These are phyloP conservation scores for Kandelia obovata DNA, from an alignment of 345 rosid genomes.

Conservation along the genomic window DNA sequence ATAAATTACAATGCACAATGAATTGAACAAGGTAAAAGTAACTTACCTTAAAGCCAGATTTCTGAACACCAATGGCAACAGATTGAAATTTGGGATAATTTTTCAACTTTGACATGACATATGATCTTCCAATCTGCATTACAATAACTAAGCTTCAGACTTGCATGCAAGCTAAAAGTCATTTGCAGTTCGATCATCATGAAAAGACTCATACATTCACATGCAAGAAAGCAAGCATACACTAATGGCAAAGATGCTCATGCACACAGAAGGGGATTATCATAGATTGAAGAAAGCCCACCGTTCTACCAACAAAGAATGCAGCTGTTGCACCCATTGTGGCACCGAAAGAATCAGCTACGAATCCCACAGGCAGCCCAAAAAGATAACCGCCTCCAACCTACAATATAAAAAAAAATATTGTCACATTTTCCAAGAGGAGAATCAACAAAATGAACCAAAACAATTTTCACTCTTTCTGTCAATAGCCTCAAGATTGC, in stretches of 20 bases:
- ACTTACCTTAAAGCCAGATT: slow-evolving; percentile 58
- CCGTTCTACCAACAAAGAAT: slow-evolving; percentile 34
- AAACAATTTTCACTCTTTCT: too few species aligned
- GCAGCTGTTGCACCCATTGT: slow-evolving; percentile 30
- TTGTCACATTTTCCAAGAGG: not conserved
- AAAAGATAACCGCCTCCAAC: slow-evolving; percentile 32
- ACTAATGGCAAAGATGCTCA: not conserved
- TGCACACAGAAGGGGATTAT: not conserved
- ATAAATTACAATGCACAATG: not conserved
- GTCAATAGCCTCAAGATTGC: too few species aligned
- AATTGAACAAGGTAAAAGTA: not conserved
- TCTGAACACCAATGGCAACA: slow-evolving; percentile 40
- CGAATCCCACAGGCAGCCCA: slow-evolving; percentile 22
- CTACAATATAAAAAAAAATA: slow-evolving; percentile 12
- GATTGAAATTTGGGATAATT: slow-evolving; percentile 54
- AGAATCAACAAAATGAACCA: too few species aligned
- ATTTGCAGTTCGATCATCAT: not conserved
- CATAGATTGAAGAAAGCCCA: slow-evolving; percentile 10
- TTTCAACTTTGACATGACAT: slow-evolving; percentile 23
- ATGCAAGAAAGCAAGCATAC: not conserved
- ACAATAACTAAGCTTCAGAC: not conserved
- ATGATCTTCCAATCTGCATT: slow-evolving; percentile 50
- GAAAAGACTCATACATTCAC: too few species aligned
- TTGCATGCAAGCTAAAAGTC: not conserved
- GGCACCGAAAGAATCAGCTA: slow-evolving; percentile 31